These are phyloP conservation scores for Leccinum variicolor DNA, from an alignment of 768 basidiomycete genomes.

Conservation along the genomic window DNA sequence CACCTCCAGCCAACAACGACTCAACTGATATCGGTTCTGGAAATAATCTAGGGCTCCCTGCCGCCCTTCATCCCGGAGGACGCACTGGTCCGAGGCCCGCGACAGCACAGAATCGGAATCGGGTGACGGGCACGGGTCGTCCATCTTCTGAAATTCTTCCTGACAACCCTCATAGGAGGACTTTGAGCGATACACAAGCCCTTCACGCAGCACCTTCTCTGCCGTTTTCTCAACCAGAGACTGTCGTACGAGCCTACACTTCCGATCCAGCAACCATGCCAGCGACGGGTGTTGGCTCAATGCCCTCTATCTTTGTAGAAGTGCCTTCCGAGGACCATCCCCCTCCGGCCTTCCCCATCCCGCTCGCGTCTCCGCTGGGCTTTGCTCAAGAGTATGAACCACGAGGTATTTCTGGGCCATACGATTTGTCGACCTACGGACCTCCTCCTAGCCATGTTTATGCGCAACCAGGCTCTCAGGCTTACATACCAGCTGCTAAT, in stretches of 20 bases:
- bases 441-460: slow-evolving; percentile 10
- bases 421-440: slow-evolving; percentile 1
- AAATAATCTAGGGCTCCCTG: slow-evolving; percentile 31
- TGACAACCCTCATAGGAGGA: slow-evolving; percentile 4
- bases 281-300: background rate
- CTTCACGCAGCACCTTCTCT: slow-evolving; percentile 5
- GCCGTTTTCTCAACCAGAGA: slow-evolving; percentile 8
- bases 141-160: slow-evolving; percentile 9
- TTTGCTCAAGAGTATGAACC: background rate
- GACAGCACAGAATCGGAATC: slow-evolving; percentile 14
- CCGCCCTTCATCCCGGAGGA: slow-evolving; percentile 42
- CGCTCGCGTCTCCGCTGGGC: background rate
- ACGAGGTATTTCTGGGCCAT: background rate
- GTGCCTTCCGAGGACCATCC: slow-evolving; percentile 1
- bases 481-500: slow-evolving; percentile 1
- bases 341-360: slow-evolving; percentile 4
- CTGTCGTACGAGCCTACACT: slow-evolving; percentile 5
- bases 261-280: background rate
- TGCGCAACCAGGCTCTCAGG: slow-evolving; percentile 9
- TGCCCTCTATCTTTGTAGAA: slow-evolving; percentile 21
- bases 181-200: slow-evolving; percentile 12
- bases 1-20: slow-evolving; percentile 33
- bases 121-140: slow-evolving; percentile 7
- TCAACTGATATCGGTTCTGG: slow-evolving; percentile 20
- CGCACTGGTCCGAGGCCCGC: slow-evolving; percentile 18